A percentile compares a stretch with the other conserved stretches of the same genome.
These are phyloP conservation scores for Entoloma clypeatum DNA, from an alignment of 1,284 basidiomycete species.

Conservation along the genomic window DNA sequence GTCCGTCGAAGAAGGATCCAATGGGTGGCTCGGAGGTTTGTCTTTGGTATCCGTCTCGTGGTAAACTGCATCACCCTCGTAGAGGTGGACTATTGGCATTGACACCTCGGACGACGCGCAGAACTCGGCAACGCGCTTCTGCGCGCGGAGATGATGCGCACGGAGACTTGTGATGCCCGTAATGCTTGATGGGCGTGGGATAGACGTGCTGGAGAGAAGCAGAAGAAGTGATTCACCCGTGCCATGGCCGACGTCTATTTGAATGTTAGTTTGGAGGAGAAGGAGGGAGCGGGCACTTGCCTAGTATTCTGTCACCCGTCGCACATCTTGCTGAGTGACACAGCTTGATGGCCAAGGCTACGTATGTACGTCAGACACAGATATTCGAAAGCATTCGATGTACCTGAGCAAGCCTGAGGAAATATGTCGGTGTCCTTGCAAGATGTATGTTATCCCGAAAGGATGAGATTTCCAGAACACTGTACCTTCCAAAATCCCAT, in stretches of 20 bases:
- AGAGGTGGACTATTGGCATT: slow-evolving; percentile 30
- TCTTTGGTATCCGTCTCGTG: slow-evolving; percentile 20
- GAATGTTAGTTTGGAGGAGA: slow-evolving; percentile 8
- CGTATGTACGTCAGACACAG: background rate
- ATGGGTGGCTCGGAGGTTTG: no score
- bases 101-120: slow-evolving; percentile 13
- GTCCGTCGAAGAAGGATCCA: slow-evolving; percentile 30
- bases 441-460: background rate
- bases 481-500: slow-evolving; percentile 64
- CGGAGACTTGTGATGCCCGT: slow-evolving; percentile 60
- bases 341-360: slow-evolving; percentile 56
- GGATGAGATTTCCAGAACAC: slow-evolving; percentile 1
- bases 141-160: slow-evolving; percentile 46
- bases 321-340: slow-evolving; percentile 41
- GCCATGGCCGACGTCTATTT: slow-evolving; percentile 65
- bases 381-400: background rate
- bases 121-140: slow-evolving; percentile 37
- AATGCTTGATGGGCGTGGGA: slow-evolving; percentile 47
- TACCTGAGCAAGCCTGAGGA: slow-evolving; percentile 60
- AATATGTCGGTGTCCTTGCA: slow-evolving; percentile 48
- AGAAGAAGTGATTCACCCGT: slow-evolving; percentile 66
- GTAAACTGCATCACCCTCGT: slow-evolving; percentile 51
- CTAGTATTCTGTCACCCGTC: slow-evolving; percentile 42
- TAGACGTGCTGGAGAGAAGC: slow-evolving; percentile 39
- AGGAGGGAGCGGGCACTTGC: slow-evolving; percentile 14